Evolutionary conservation across 257 asterid genomes (phyloP).

Genomic region (Lycium barbarum): DNA sequence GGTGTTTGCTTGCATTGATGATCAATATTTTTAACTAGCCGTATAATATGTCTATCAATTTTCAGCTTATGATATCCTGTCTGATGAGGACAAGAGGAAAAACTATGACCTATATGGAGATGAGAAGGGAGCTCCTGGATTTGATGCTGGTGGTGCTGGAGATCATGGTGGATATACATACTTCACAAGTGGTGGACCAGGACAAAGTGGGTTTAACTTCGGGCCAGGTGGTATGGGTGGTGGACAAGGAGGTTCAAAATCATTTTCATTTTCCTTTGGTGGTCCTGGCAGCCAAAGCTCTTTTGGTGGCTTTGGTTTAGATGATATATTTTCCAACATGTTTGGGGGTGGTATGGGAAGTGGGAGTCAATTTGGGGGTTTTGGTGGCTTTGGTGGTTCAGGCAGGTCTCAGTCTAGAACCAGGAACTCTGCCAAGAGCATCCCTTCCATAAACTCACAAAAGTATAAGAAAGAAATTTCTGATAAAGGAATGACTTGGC

Average conservation of each 20-base stretch:
- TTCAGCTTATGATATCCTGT: constrained; percentile 88
- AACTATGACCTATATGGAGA: constrained; percentile 92
- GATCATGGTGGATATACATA: constrained; percentile 63
- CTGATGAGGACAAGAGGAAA: constrained; percentile 91
- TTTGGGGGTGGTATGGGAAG: constrained; percentile 78
- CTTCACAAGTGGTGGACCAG: constrained; percentile 79
- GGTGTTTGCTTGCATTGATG: constrained; percentile 20
- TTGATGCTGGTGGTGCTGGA: constrained; percentile 65
- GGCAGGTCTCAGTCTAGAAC: constrained; percentile 57
- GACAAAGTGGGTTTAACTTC: constrained; percentile 76
- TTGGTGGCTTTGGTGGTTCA: constrained; percentile 49
- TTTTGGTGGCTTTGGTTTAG: constrained; percentile 69
- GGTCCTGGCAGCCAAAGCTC: constrained; percentile 70
- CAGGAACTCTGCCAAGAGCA: constrained; percentile 51
- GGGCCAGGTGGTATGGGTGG: constrained; percentile 90
- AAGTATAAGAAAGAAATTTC: constrained; percentile 68
- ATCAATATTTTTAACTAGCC: background rate
- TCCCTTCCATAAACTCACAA: constrained; percentile 60
- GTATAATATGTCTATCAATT: constrained; percentile 11
- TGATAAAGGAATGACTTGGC: constrained; percentile 82
- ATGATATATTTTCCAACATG: constrained; percentile 70
- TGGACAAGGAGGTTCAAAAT: constrained; percentile 68
- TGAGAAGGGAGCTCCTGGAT: constrained; percentile 78
- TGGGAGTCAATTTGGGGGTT: constrained; percentile 73
- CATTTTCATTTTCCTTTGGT: constrained; percentile 92